Evolutionary conservation across 768 basidiomycete species (phyloP), one percentile per base, ranked within the genome.

Genomic region (Punctularia strigosozonata): DNA sequence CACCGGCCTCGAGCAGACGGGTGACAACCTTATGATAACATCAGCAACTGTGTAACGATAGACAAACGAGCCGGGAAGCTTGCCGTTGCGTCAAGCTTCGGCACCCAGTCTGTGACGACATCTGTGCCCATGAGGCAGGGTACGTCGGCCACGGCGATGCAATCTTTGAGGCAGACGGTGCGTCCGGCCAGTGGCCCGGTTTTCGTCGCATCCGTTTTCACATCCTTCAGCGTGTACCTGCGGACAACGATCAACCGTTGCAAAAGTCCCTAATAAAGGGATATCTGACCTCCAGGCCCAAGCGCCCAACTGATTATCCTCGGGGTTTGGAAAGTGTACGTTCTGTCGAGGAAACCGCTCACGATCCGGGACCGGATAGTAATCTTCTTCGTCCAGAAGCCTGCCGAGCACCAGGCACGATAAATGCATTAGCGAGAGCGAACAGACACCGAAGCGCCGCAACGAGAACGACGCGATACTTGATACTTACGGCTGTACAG

Each of bases 101-200:
- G 59, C 17, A 49, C 32, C 42, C 52, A 63, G 34, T 57, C 51
- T 22, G 54, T 46, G 39, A 62, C 56, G 3, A 60, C 61, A 21
- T 54, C 47, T 20, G 65, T 66, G 7, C 68, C 68, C 38, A 68
- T 59, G 13, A 60, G 49, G 34, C 61, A 61, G 0, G 66, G 65
- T 2, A 70, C 64, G 6, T 54, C 59, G 10, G 63, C 63, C 20
- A 51, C 40, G 23, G 47, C 48, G n/a, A 51, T 40, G 33, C 33
- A 34, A 20, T 34, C 33, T 19, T 34, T 34, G 10, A 34, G 18
- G 19, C 33, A 34, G 10, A 34, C 19, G 8, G 33, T 34, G 13
- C 33, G 33, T 8, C 33, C 33, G 8, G 33, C 33, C 33, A 34
- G 19, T 8, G 19, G 12, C 10, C 33, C 33, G 10, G 33, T 34